Conservation (phyloP, 2,329 filamentous ascomycete species). For the Juglanconis oblonga region DNA sequence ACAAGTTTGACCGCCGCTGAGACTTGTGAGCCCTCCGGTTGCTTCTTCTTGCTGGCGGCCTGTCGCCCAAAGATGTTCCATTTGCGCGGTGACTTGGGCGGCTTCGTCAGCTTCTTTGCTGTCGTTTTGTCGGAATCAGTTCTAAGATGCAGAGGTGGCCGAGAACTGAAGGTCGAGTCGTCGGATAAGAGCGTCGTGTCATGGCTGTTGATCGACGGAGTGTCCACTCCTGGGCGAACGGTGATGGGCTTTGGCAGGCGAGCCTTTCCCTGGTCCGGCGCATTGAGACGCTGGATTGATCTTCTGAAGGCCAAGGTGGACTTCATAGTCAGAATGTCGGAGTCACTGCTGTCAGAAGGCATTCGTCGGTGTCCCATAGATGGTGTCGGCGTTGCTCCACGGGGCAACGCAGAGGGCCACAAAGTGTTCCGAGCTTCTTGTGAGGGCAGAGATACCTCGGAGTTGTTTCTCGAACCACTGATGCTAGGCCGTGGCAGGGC, state of each 20-base stretch:
- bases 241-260: slow-evolving; percentile 53
- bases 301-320: slow-evolving; percentile 53
- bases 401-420: slow-evolving; percentile 54
- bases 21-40: slow-evolving; percentile 36
- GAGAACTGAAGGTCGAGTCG: slow-evolving; percentile 47
- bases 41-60: slow-evolving; percentile 35
- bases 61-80: slow-evolving; percentile 63
- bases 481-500: slow-evolving; percentile 38
- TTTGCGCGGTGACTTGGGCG: slow-evolving; percentile 53
- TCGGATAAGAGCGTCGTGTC: slow-evolving; percentile 58
- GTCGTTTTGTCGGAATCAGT: slow-evolving; percentile 25
- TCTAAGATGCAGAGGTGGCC: slow-evolving; percentile 32
- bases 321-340: slow-evolving; percentile 45
- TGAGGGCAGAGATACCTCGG: slow-evolving; percentile 39
- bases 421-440: slow-evolving; percentile 42
- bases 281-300: slow-evolving; percentile 50
- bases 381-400: slow-evolving; percentile 25
- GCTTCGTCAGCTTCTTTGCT: slow-evolving; percentile 56
- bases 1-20: slow-evolving; percentile 47
- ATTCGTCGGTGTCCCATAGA: slow-evolving; percentile 31
- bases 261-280: slow-evolving; percentile 40
- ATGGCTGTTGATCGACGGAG: slow-evolving; percentile 53
- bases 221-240: slow-evolving; percentile 34
- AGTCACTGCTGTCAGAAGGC: slow-evolving; percentile 57
- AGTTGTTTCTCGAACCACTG: slow-evolving; percentile 38